Evolutionary conservation across 2,329 filamentous ascomycete genomes (phyloP).

Genomic region (Sclerotinia subarctica): DNA sequence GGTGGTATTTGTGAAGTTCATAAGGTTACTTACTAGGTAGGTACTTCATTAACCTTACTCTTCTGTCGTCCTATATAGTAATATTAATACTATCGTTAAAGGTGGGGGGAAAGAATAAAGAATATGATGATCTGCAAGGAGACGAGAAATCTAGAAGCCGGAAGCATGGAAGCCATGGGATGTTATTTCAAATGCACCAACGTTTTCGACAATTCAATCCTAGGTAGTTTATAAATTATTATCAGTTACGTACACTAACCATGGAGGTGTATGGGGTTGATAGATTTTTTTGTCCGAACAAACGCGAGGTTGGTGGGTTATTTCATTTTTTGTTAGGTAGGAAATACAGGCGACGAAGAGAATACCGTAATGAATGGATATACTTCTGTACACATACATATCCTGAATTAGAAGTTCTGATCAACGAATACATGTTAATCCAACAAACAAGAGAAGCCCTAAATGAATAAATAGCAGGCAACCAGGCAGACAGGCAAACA

Average conservation of each 20-base stretch:
- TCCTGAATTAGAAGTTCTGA: not conserved
- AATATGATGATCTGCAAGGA: slow-evolving; percentile 17
- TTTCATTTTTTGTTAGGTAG: not conserved
- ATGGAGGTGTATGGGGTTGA: slow-evolving; percentile 3
- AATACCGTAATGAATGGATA: not conserved
- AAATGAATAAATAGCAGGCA: not conserved
- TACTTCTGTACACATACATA: no score
- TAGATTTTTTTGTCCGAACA: not conserved
- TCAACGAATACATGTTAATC: not conserved
- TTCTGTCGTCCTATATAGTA: not conserved
- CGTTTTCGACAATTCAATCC: not conserved
- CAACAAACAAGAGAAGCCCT: not conserved
- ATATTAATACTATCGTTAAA: not conserved
- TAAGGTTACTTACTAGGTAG: not conserved
- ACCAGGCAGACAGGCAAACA: not conserved
- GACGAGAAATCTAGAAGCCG: slow-evolving; percentile 7
- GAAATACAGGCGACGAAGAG: not conserved
- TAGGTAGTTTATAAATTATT: not conserved
- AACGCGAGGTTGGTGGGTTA: not conserved
- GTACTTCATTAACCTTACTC: not conserved
- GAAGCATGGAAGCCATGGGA: slow-evolving; percentile 13
- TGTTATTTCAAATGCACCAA: slow-evolving; percentile 11
- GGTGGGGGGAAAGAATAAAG: slow-evolving; percentile 12
- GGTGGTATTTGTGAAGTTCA: not conserved
- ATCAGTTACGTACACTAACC: slow-evolving; percentile 15